These are phyloP conservation scores for Berberis thunbergii DNA, from an alignment of 164 flowering plant genomes.

Conservation along the genomic window DNA sequence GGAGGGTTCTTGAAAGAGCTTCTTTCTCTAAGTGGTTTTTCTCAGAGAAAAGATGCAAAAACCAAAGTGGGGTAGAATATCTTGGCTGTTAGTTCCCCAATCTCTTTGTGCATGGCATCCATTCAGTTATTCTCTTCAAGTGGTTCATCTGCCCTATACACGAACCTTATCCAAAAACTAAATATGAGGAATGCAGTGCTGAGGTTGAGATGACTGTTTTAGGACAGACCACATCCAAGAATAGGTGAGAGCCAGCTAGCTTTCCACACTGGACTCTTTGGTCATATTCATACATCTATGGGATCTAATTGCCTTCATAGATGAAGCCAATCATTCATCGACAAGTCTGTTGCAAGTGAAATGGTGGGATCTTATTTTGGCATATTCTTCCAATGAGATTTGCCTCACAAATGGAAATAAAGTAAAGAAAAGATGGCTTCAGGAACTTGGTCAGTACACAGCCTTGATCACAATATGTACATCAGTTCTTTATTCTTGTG, in stretches of 20 bases:
- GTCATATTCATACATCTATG: neutral
- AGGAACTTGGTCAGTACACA: no score
- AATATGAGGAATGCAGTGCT: no score
- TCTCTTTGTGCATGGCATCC: neutral
- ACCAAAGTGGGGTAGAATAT: conserved; percentile 4
- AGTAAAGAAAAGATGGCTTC: no score
- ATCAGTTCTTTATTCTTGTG: no score
- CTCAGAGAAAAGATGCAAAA: conserved; percentile 13
- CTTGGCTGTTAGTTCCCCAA: neutral
- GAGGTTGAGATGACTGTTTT: no score
- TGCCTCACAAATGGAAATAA: no score
- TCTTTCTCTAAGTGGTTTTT: conserved; percentile 61
- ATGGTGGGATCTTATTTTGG: no score
- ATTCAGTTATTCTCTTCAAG: neutral
- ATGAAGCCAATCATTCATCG: neutral
- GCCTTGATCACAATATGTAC: no score
- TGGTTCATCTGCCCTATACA: neutral
- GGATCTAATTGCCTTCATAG: neutral
- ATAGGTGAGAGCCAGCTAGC: neutral
- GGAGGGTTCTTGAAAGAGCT: conserved; percentile 66
- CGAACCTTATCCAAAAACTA: neutral
- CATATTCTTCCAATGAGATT: no score
- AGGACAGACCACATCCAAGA: neutral
- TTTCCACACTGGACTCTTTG: neutral
- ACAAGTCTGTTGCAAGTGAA: neutral